Conservation (phyloP, 352 stramenopile genomes). For the Phytophthora melonis region DNA sequence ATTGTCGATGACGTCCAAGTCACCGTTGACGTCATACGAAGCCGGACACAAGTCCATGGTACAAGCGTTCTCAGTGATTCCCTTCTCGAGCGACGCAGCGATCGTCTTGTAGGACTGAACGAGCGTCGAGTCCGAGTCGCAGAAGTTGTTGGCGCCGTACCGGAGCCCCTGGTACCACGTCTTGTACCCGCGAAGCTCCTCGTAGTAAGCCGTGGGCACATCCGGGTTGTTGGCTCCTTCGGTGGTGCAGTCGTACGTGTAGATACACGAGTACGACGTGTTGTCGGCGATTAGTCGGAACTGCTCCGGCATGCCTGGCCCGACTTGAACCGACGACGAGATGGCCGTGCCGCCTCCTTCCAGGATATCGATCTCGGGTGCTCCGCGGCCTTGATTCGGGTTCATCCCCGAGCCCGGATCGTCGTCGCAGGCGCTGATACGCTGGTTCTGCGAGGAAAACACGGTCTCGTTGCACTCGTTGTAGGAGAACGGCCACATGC, state of each 20-base stretch:
- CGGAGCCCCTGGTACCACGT: slow-evolving; percentile 69
- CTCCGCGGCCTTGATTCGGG: slow-evolving; percentile 85
- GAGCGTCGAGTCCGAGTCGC: slow-evolving; percentile 20
- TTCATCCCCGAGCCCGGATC: slow-evolving; percentile 93
- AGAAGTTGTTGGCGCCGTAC: slow-evolving; percentile 67
- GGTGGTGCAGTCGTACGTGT: slow-evolving; percentile 48
- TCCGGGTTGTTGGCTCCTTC: slow-evolving; percentile 49
- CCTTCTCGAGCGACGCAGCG: slow-evolving; percentile 35
- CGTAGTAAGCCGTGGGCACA: slow-evolving; percentile 47
- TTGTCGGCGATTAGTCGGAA: slow-evolving; percentile 45
- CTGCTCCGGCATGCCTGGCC: slow-evolving; percentile 63
- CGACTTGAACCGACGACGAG: slow-evolving; percentile 91
- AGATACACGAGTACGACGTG: slow-evolving; percentile 40
- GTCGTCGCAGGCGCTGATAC: slow-evolving; percentile 89
- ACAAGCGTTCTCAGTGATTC: slow-evolving; percentile 58
- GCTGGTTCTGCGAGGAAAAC: slow-evolving; percentile 65
- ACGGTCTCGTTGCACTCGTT: slow-evolving; percentile 85
- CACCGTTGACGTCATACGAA: slow-evolving; percentile 58
- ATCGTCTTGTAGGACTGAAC: slow-evolving; percentile 52
- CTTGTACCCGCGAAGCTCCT: slow-evolving; percentile 50
- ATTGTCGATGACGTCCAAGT: slow-evolving; percentile 49
- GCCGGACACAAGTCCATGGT: slow-evolving; percentile 42
- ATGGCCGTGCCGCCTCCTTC: slow-evolving; percentile 84
- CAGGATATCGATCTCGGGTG: slow-evolving; percentile 96
- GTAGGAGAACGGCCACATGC: slow-evolving; percentile 97